Evolutionary conservation across 345 rosid species (phyloP).

Genomic region (Gynandropsis gynandra): DNA sequence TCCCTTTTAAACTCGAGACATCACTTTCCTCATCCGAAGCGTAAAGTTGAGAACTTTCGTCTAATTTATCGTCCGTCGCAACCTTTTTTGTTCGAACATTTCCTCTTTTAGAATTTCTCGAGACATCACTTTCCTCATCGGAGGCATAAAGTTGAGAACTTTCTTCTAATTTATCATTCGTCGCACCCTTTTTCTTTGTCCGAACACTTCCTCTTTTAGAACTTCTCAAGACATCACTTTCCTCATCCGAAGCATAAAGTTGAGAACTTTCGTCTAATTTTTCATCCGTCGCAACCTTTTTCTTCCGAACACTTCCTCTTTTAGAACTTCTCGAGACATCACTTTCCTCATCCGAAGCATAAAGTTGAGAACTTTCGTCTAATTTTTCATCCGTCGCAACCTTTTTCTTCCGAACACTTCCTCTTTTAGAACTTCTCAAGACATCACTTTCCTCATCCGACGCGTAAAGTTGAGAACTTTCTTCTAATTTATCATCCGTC

Average conservation of each 20-base stretch:
- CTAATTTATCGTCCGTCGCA: constrained; percentile 18
- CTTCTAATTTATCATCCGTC: constrained; percentile 17
- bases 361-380: constrained; percentile 37
- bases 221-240: constrained; percentile 31
- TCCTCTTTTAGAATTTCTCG: no score
- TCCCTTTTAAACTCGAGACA: constrained; percentile 30
- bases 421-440: no score
- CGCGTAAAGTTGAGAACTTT: constrained; percentile 24
- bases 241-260: constrained; percentile 33
- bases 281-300: constrained; percentile 18
- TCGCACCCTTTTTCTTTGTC: constrained; percentile 49
- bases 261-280: constrained; percentile 32
- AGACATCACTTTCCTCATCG: constrained; percentile 37
- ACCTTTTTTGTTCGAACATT: no score
- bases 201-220: constrained; percentile 36
- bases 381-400: constrained; percentile 16
- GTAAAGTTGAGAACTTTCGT: constrained; percentile 39
- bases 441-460: constrained; percentile 31
- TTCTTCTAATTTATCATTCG: constrained; percentile 15
- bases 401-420: no score
- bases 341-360: no score
- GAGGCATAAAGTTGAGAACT: constrained; percentile 16
- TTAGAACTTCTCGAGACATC: no score
- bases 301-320: no score
- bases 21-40: no score